A percentile compares a stretch with the other conserved stretches of the same genome.
These are phyloP conservation scores for Apiotrichum mycotoxinovorans DNA, from an alignment of 1,284 basidiomycete genomes.

Conservation along the genomic window DNA sequence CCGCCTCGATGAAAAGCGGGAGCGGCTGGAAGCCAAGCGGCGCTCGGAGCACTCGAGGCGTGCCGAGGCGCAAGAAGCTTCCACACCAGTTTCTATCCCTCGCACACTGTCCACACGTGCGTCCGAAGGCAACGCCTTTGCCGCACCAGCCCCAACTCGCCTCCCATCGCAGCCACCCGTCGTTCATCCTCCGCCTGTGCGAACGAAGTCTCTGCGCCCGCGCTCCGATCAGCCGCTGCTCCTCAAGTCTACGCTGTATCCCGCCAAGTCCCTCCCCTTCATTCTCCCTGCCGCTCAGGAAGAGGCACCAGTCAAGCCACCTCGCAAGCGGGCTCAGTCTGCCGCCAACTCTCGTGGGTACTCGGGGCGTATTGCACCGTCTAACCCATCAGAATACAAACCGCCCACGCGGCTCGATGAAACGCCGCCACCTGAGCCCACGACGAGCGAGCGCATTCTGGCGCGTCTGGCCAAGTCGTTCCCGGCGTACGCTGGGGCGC, in stretches of 20 bases:
- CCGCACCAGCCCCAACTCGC: too few species aligned
- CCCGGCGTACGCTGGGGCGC: neutral
- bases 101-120: neutral
- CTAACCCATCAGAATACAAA: constrained; percentile 9
- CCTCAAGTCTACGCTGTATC: too few species aligned
- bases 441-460: neutral
- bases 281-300: too few species aligned
- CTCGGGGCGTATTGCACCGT: too few species aligned
- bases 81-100: neutral
- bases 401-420: constrained; percentile 5
- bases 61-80: neutral
- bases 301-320: neutral
- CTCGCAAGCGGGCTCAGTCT: neutral
- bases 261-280: too few species aligned
- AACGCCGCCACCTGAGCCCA: constrained; percentile 5
- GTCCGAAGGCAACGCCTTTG: too few species aligned
- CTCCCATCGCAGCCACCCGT: too few species aligned
- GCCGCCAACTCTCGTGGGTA: neutral
- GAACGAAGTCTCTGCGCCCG: neutral
- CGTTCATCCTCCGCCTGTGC: neutral
- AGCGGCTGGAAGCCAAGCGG: neutral
- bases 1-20: neutral
- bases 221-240: neutral
- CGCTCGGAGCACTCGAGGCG: neutral
- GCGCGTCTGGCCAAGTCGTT: neutral